phyloP scores from a whole-genome alignment of 2,329 filamentous ascomycete species.

The Talaromyces sp. region DNA sequence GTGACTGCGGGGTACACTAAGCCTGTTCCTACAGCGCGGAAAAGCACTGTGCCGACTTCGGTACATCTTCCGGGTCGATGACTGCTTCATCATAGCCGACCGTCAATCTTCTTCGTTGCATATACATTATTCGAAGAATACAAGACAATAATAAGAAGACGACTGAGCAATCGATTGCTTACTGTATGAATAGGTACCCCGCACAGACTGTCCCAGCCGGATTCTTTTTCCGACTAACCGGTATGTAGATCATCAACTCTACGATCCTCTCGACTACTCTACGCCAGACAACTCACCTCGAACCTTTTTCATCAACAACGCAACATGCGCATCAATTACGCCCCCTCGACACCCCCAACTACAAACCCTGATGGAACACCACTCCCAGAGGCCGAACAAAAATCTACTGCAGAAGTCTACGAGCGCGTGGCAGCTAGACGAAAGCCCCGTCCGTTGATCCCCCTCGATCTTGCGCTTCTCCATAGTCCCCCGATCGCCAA shows the following conservation, averaged over 20 bases:
- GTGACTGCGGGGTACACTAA: neutral
- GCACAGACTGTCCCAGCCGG: neutral
- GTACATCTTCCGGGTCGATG: conserved; percentile 3
- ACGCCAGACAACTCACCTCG: neutral
- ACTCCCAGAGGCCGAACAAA: conserved; percentile 11
- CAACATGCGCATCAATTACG: conserved; percentile 39
- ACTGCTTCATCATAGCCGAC: neutral
- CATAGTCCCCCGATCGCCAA: conserved; percentile 72
- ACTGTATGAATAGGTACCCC: neutral
- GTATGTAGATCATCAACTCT: neutral
- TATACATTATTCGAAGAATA: too few species aligned
- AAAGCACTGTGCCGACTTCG: conserved; percentile 10
- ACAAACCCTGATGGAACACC: conserved; percentile 22
- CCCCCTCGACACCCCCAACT: conserved; percentile 26
- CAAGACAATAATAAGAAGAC: neutral
- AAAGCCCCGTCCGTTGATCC: conserved; percentile 65
- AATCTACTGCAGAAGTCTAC: conserved; percentile 49
- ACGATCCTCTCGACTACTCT: neutral
- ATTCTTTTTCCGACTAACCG: neutral
- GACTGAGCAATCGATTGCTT: neutral
- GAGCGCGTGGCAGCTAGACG: conserved; percentile 63
- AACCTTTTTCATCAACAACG: neutral
- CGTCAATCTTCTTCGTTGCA: neutral
- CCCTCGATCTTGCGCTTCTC: conserved; percentile 72
- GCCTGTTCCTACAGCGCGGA: neutral